Base-by-base conservation (phyloP, 495 filamentous ascomycete genomes). In the Penicillium subrubescens region DNA sequence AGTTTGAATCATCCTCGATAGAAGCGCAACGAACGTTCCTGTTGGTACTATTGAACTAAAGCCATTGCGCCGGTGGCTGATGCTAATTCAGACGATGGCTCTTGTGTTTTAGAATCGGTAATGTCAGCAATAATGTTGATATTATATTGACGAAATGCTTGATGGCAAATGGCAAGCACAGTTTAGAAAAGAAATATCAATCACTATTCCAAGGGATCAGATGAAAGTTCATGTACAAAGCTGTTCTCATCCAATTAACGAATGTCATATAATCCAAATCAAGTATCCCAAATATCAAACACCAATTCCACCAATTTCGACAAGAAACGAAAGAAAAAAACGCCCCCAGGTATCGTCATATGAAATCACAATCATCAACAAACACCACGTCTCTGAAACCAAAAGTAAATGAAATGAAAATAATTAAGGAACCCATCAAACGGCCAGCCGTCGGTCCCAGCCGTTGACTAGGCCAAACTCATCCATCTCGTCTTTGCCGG, bases 371-470 rank as follows among this genome's bases (percentile, higher is more conserved):
- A 48, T 50, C 37, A 60, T 37, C 59, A 41, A 60, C 19, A 41
- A 29, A 52, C 31, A 25, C n/a, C 12, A 23, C 15, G 2, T 17
- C 35, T 17, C 21, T 8, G 21, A 58, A 58, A 43, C 6, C 5
- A 39, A 57, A 46, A 52, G 25, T 19, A 34, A 2, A 43, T 3
- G 23, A 39, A 17, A 5, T 5, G 2, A 33, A 19, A 31, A 54
- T 3, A 8, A n/a, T 17, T 0, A 39, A 12, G 14, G 25, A 57
- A 50, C n/a, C 29, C 29, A 25, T 74, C 51, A 81, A 55, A 78
- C 77, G 63, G 72, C 75, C 66, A 79, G 69, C 64, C 74, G 77
- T 73, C 73, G 73, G 68, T 77, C 73, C 77, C 77, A 80, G 29
- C 76, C 73, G 53, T 72, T 67, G 33, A 67, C 61, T 23, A 78